Evolutionary conservation across 2,329 filamentous ascomycete genomes (phyloP).

Genomic region (Penicillium sp.): DNA sequence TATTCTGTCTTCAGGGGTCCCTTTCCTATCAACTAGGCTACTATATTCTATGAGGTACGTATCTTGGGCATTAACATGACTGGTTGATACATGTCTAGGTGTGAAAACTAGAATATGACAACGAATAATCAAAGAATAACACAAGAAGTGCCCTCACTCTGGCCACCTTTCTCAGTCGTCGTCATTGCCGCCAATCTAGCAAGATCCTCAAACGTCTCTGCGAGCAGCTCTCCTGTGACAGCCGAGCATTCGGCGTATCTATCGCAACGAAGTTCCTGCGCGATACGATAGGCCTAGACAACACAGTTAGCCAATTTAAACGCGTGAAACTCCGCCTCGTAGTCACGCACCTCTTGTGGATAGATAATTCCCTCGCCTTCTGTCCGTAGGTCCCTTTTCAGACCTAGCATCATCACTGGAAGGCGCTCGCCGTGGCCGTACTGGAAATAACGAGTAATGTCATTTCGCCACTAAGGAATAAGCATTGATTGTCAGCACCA

Average conservation of each 20-base stretch:
- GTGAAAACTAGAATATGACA: not conserved
- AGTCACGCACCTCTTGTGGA: conserved; percentile 33
- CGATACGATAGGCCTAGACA: conserved; percentile 47
- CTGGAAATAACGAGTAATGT: conserved; percentile 45
- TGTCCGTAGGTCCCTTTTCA: conserved; percentile 50
- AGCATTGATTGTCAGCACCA: not conserved
- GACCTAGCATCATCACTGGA: conserved; percentile 51
- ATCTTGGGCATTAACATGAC: not conserved
- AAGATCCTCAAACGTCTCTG: conserved; percentile 54
- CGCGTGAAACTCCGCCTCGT: conserved; percentile 24
- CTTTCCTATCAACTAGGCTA: not conserved
- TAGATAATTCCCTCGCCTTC: conserved; percentile 40
- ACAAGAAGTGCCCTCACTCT: conserved; percentile 37
- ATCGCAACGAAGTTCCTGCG: conserved; percentile 54
- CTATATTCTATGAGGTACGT: not conserved
- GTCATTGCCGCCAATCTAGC: conserved; percentile 51
- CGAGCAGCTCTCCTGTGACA: conserved; percentile 51
- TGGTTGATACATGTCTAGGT: not conserved
- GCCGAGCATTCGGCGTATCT: conserved; percentile 57
- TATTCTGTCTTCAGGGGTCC: not conserved
- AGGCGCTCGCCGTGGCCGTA: conserved; percentile 37
- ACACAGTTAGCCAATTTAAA: conserved; percentile 8
- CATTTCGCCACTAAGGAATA: conserved; percentile 34
- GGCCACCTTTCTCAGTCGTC: conserved; percentile 47
- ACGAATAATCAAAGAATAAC: conserved; percentile 30